Evolutionary conservation across 75 land plant genomes (phyloP), one percentile per base, ranked within the genome.

Genomic region (Chamaecyparis obtusa): DNA sequence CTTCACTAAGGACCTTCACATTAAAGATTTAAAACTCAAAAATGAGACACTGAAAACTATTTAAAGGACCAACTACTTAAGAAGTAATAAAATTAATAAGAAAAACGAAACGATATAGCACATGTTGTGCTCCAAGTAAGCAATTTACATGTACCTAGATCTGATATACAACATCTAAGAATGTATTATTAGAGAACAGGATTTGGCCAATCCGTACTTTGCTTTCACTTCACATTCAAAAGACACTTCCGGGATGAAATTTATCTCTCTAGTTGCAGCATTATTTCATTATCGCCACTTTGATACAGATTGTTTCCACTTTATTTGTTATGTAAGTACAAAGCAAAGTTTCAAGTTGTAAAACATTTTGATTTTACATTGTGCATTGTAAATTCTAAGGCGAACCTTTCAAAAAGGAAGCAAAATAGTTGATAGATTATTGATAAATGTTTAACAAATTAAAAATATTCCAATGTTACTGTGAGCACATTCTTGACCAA

Each of bases 1-100:
- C 90, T 84, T 96, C 98, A 78, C 99, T 98, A 24, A 89, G 48
- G 9, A 97, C 92, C 98, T 96, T 89, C 32, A 41, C 43, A 27
- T 81, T 27, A 46, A 46, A 81, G 32, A 78, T 78, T 37, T n/a
- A 46, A 4, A 81, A 46, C 46, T 44, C 49, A 44, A 27, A 81
- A 46, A 37, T 3, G 46, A 44, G 3, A 9, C 10, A 64, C 7
- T 64, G 69, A 64, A 64, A 64, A 64, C 69, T 64, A 64, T 27
- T 64, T 24, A 64, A 24, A 5, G 69, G 14, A 46, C 1, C 0
- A 21, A 72, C 32, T 71, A 72, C 15, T 72, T 72, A 8, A 32
- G 35, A 72, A 72, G 36, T 35, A 27, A 72, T 10, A 72, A 72
- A 33, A 74, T 33, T 2, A 74, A 30, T 13, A 74, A 33, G 32